These are phyloP conservation scores for Scheffersomyces insectosa DNA, from an alignment of 1,139 yeast genomes.

Conservation along the genomic window DNA sequence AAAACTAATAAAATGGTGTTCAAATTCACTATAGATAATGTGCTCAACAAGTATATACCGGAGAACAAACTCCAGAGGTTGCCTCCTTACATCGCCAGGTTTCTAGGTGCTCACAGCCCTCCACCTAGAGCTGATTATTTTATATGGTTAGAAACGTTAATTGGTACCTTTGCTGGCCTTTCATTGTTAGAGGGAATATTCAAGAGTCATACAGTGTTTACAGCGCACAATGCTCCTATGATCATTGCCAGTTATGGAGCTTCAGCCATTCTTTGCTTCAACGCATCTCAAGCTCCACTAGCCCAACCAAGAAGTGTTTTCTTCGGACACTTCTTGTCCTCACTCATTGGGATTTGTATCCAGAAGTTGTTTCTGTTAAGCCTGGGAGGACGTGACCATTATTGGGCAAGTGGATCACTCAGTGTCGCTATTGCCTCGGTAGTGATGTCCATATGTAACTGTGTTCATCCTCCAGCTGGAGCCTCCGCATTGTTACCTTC, in stretches of 20 bases:
- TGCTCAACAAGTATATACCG: slow-evolving; percentile 30
- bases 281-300: slow-evolving; percentile 56
- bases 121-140: slow-evolving; percentile 38
- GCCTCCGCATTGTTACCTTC: slow-evolving; percentile 68
- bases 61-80: slow-evolving; percentile 26
- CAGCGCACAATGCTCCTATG: slow-evolving; percentile 47
- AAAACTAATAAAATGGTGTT: slow-evolving; percentile 32
- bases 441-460: slow-evolving; percentile 55
- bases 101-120: slow-evolving; percentile 35
- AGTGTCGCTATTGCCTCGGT: slow-evolving; percentile 59
- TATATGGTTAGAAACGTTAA: slow-evolving; percentile 49
- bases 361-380: slow-evolving; percentile 54
- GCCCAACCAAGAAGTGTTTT: slow-evolving; percentile 68
- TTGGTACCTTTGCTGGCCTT: slow-evolving; percentile 55
- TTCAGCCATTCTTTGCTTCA: slow-evolving; percentile 61
- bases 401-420: slow-evolving; percentile 64
- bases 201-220: slow-evolving; percentile 45
- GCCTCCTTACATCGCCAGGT: slow-evolving; percentile 28
- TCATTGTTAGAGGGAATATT: slow-evolving; percentile 53
- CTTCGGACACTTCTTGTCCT: slow-evolving; percentile 55
- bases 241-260: slow-evolving; percentile 69
- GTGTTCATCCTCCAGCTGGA: slow-evolving; percentile 76
- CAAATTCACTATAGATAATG: slow-evolving; percentile 40
- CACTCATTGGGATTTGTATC: slow-evolving; percentile 56
- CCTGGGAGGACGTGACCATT: slow-evolving; percentile 39